Conservation (phyloP, 352 stramenopile species). For the Phytophthora cryptogea region DNA sequence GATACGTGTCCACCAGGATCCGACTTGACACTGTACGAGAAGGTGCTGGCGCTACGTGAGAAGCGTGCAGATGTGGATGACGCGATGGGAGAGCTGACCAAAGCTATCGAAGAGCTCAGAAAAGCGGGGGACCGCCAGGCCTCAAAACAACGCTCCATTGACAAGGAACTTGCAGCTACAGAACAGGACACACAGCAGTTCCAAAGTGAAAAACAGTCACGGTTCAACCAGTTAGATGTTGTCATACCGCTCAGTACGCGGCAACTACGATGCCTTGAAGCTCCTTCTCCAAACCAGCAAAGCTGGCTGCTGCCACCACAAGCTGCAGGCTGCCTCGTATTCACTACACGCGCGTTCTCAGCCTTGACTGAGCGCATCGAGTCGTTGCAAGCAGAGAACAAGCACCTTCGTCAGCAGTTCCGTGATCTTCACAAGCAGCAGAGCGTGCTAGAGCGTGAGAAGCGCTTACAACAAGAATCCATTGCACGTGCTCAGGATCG, state of each 20-base stretch:
- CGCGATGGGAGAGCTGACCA: slow-evolving; percentile 80
- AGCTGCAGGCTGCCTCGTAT: slow-evolving; percentile 70
- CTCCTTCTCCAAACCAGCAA: slow-evolving; percentile 20
- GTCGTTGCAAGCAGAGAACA: slow-evolving; percentile 84
- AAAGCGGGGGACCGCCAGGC: slow-evolving; percentile 85
- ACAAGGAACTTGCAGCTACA: slow-evolving; percentile 91
- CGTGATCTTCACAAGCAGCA: slow-evolving; percentile 90
- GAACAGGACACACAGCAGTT: slow-evolving; percentile 91
- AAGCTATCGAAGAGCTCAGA: slow-evolving; percentile 89
- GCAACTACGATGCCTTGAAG: slow-evolving; percentile 74
- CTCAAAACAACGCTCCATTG: slow-evolving; percentile 87
- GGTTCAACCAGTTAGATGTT: slow-evolving; percentile 90
- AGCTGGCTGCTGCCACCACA: slow-evolving; percentile 60
- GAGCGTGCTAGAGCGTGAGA: slow-evolving; percentile 79
- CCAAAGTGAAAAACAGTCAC: slow-evolving; percentile 93
- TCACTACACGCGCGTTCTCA: slow-evolving; percentile 64
- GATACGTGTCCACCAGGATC: slow-evolving; percentile 89
- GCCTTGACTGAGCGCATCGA: slow-evolving; percentile 74
- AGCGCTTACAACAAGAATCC: slow-evolving; percentile 68
- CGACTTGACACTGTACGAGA: slow-evolving; percentile 91
- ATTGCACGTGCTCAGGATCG: slow-evolving; percentile 68
- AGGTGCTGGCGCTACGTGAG: slow-evolving; percentile 91
- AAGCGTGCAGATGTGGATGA: slow-evolving; percentile 93
- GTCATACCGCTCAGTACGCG: slow-evolving; percentile 74
- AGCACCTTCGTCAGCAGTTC: slow-evolving; percentile 86